Conservation (phyloP, 208 protist species). For the Angomonas deanei region DNA sequence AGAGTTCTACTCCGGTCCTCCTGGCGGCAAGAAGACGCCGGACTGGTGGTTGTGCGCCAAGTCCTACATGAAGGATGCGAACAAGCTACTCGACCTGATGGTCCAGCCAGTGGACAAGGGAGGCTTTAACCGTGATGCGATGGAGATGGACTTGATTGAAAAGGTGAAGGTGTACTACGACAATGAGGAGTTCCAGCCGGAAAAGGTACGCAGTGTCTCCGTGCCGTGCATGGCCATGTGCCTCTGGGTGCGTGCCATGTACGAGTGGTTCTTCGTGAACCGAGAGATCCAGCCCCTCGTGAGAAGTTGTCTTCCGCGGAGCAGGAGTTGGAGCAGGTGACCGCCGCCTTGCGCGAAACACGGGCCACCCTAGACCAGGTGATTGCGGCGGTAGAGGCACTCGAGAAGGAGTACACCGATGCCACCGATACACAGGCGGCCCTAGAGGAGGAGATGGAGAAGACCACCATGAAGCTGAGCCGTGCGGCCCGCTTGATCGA, state of each 20-base stretch:
- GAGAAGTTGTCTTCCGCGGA: slow-evolving; percentile 81
- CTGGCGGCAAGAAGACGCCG: slow-evolving; percentile 90
- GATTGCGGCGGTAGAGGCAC: slow-evolving; percentile 87
- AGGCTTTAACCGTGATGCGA: slow-evolving; percentile 92
- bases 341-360: slow-evolving; percentile 86
- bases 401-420: slow-evolving; percentile 93
- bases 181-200: slow-evolving; percentile 88
- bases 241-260: slow-evolving; percentile 97
- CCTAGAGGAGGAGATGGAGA: slow-evolving; percentile 91
- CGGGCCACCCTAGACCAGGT: slow-evolving; percentile 88
- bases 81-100: slow-evolving; percentile 87
- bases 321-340: slow-evolving; percentile 86
- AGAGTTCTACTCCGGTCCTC: slow-evolving; percentile 89
- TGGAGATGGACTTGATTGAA: slow-evolving; percentile 91
- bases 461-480: slow-evolving; percentile 91
- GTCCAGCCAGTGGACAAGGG: slow-evolving; percentile 82
- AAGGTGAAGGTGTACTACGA: slow-evolving; percentile 94
- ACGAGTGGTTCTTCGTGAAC: slow-evolving; percentile 96
- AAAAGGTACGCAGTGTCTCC: slow-evolving; percentile 91
- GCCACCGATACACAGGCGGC: slow-evolving; percentile 91
- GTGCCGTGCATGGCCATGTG: slow-evolving; percentile 97
- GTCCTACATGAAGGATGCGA: slow-evolving; percentile 91
- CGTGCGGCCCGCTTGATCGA: slow-evolving; percentile 95
- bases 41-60: slow-evolving; percentile 96
- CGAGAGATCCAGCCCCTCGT: slow-evolving; percentile 92